Evolutionary conservation across 768 basidiomycete genomes (phyloP).

Genomic region (Cubamyces lactineus): DNA sequence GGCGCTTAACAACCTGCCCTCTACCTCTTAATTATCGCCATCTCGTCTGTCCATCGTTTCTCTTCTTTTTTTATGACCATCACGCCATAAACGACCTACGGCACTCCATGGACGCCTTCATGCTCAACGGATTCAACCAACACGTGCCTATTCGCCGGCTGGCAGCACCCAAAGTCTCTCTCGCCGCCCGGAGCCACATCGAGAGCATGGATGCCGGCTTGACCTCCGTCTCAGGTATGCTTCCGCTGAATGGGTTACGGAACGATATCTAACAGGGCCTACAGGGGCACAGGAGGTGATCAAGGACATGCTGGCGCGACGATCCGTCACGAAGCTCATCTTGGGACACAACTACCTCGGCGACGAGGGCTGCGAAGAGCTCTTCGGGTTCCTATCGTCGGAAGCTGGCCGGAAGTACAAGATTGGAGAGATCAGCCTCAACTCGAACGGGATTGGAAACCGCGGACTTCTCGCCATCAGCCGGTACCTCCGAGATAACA

Average conservation of each 20-base stretch:
- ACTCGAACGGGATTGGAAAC: constrained; percentile 58
- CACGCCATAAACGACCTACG: not conserved
- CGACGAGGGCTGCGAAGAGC: constrained; percentile 56
- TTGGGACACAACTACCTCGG: constrained; percentile 60
- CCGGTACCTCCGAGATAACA: constrained; percentile 52
- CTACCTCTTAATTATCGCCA: constrained; percentile 8
- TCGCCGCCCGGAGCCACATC: constrained; percentile 26
- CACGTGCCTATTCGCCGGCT: constrained; percentile 8
- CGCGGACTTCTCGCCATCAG: constrained; percentile 57
- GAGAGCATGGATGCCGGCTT: constrained; percentile 29
- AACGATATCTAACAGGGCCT: not conserved
- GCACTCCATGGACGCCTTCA: constrained; percentile 10
- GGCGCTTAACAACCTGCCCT: constrained; percentile 7
- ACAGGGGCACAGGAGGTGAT: constrained; percentile 58
- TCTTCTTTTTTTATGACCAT: not conserved
- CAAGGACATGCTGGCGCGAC: constrained; percentile 47
- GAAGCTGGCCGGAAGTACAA: constrained; percentile 46
- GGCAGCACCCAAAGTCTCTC: constrained; percentile 22
- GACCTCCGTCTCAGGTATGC: constrained; percentile 24
- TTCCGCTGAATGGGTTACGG: not conserved
- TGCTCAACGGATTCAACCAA: not conserved
- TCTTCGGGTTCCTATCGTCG: constrained; percentile 60
- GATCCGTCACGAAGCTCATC: constrained; percentile 53
- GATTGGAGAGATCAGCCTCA: constrained; percentile 60
- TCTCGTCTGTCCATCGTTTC: not conserved